These are phyloP conservation scores for Pseudomonodictys pantanalensis DNA, from an alignment of 495 filamentous ascomycete species.

Conservation along the genomic window DNA sequence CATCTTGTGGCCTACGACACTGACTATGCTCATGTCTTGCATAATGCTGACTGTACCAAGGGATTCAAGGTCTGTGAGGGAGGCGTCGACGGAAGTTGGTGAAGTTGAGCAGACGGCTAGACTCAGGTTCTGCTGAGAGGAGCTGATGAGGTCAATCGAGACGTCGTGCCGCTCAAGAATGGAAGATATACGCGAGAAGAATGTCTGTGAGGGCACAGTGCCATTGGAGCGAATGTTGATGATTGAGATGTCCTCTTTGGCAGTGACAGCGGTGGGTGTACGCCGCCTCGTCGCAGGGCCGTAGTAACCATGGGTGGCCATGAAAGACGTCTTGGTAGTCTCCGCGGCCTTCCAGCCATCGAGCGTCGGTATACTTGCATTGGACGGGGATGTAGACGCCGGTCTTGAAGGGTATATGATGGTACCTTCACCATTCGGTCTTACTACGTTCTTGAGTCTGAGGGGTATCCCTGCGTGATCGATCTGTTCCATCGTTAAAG, in stretches of 20 bases:
- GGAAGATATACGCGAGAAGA: conserved; percentile 84
- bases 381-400: too few species aligned
- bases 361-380: too few species aligned
- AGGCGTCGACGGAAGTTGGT: conserved; percentile 46
- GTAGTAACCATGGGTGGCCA: conserved; percentile 42
- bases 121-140: conserved; percentile 90
- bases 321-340: conserved; percentile 47
- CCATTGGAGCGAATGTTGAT: conserved; percentile 95
- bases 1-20: conserved; percentile 88
- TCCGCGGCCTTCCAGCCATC: conserved; percentile 47
- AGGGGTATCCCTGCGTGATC: conserved; percentile 89
- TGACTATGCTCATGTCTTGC: conserved; percentile 84
- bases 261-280: conserved; percentile 85
- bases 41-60: conserved; percentile 84
- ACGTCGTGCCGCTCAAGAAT: conserved; percentile 76
- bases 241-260: conserved; percentile 88
- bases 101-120: conserved; percentile 77
- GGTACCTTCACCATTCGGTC: conserved; percentile 81
- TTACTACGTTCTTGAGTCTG: conserved; percentile 98
- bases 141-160: conserved; percentile 89
- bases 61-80: conserved; percentile 60
- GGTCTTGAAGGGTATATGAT: conserved; percentile 73
- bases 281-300: conserved; percentile 38
- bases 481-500: conserved; percentile 97
- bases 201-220: conserved; percentile 80